Evolutionary conservation across 2,329 filamentous ascomycete species (phyloP), one percentile per base, ranked within the genome.

Genomic region (Seiridium unicorne): DNA sequence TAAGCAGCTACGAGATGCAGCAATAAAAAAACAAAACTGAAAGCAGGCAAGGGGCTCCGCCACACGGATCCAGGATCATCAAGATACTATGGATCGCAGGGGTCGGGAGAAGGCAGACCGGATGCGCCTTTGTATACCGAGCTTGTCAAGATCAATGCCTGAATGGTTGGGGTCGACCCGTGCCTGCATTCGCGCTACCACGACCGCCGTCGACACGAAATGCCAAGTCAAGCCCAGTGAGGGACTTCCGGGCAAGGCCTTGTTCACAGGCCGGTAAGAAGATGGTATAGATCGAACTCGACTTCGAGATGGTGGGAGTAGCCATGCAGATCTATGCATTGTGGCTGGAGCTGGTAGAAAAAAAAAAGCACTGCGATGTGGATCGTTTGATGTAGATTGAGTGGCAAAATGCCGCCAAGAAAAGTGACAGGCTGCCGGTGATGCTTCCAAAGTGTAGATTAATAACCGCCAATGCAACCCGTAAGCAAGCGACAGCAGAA

Each of bases 171-270:
- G 18, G 2, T 2, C 55, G 36, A 51, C 32, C 55, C 34, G 44
- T 58, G 55, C 35, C 46, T 58, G 55, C 55, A 51, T 49, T 44
- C 31, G 34, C 35, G 18, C 46, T 40, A 49, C 44, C 46, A 58
- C 55, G 26, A 38, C 44, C n/a, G n/a, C n/a, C 13, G 44, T n/a
- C 13, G 13, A 32, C 55, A 51, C 55, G 55, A 58, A 26, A 32
- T 36, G 34, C 35, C 49, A 35, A 53, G 10, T 38, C 31, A 53
- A 35, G n/a, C n/a, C 26, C 36, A 26, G 31, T 7, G 8, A 35
- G 18, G 35, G 38, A 49, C n/a, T 49, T 44, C 38, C 11, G 13
- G 9, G 32, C 38, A 8, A 18, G 31, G 53, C 35, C 40, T 54
- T 35, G 51, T 7, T 42, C 51, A 35, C 32, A 36, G 13, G 11